Base-by-base conservation (phyloP, 371 early-diverging fungal genomes). In the Mucor sp. region DNA sequence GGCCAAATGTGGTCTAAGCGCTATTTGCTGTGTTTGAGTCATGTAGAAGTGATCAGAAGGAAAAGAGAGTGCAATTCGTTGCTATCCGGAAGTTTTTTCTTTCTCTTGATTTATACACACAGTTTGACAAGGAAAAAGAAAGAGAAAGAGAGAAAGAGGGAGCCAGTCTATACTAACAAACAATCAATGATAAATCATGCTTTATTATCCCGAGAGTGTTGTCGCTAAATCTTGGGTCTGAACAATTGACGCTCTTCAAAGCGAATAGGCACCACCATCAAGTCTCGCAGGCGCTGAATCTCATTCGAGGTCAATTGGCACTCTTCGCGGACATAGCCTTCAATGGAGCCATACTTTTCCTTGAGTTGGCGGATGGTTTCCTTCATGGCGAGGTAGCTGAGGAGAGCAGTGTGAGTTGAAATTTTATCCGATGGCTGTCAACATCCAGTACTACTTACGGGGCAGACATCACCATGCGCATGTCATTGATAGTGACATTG, bases 401-500 rank as follows among this genome's bases (percentile, higher is more conserved):
- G 0, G 11, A 15, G 4, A 59, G 55, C 32, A 3, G 4, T 27
- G 32, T 32, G 19, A 7, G 33, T n/a, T 33, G 19, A 12, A 32
- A 57, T 27, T 53, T 27, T 23, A 15, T 27, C 53, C 53, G 27
- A 37, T 8, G 48, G 30, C 9, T 19, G 48, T n/a, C n/a, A n/a
- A n/a, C n/a, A n/a, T n/a, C n/a, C 30, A 30, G 30, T 33, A 25
- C 12, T 43, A 75, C 78, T 72, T 76, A 83, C 78, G 83, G 83
- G 7, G 83, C 83, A 67, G 83, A 76, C 76, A 75, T 78, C 32
- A 78, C 83, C 72, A 78, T 77, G 25, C 74, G 71, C 67, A 80
- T 69, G 58, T 80, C 72, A 17, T 80, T 72, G 9, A 83, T 15
- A 6, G 79, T 66, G 1, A 69, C 75, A 53, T 65, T 70, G 3